Evolutionary conservation across 345 rosid species (phyloP), one percentile per base, ranked within the genome.

Genomic region (Eucalyptus sideroxylon): DNA sequence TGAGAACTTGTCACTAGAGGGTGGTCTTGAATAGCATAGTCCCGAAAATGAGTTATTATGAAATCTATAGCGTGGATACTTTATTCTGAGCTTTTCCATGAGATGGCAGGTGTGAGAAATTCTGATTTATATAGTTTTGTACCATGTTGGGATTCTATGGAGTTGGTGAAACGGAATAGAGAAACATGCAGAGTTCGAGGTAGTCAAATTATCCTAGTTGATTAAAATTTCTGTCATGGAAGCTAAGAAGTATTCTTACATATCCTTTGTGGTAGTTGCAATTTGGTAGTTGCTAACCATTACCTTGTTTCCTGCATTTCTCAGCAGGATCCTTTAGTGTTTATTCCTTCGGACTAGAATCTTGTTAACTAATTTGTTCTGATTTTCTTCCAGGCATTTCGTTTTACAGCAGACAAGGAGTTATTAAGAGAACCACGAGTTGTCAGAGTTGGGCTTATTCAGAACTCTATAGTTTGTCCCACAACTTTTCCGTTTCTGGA

Each of bases 191-290:
- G 11, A 37, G 4, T 19, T 37, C 11, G 83, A 72, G 42, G 8
- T 17, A 6, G 45, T 37, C 83, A 72, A 21, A 72, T 37, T 72
- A 72, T 34, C 6, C 83, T 19, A 6, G 47, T 37, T 37, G 26
- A 72, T 37, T 72, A 37, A 72, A 37, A 24, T 72, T 5, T 4
- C 26, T 72, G 3, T 37, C 7, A 5, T 19, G 83, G 82, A 72
- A 37, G 27, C 47, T 72, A 72, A 19, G 82, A 37, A 19, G 83
- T 37, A 72, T 1, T 37, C 47, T 72, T 72, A 19, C 83, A 92
- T 91, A 93, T 97, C 89, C 98, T 98, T 37, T 72, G 45, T 37
- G 83, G 15, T 44, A 21, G 83, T 72, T 3, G 4, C 15, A 3
- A 72, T 37, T 37, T 72, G 83, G 9, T 37, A 72, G 83, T 37